Evolutionary conservation across 352 stramenopile genomes (phyloP).

Genomic region (Globisporangium nagaii): DNA sequence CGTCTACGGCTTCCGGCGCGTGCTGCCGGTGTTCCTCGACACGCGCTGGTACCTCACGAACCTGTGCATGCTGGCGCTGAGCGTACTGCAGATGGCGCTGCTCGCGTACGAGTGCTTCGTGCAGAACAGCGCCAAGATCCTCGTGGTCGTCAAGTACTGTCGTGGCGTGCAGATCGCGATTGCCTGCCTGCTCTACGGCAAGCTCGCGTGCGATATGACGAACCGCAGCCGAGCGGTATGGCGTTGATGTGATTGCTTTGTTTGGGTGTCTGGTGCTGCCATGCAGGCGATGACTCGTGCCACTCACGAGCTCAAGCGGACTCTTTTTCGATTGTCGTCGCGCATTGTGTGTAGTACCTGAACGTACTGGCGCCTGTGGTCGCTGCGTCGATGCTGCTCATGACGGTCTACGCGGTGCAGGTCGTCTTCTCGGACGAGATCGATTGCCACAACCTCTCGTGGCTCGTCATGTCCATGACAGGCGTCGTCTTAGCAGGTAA

Average conservation of each 20-base stretch:
- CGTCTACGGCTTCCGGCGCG: constrained; percentile 37
- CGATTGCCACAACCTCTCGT: constrained; percentile 66
- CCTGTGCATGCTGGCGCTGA: constrained; percentile 54
- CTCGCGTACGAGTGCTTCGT: constrained; percentile 61
- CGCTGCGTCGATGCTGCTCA: constrained; percentile 38
- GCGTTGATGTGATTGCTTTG: not conserved
- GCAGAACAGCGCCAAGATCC: constrained; percentile 47
- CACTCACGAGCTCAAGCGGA: no score
- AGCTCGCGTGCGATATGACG: constrained; percentile 56
- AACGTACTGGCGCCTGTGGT: constrained; percentile 51
- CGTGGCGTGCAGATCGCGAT: constrained; percentile 60
- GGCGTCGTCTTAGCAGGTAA: constrained; percentile 53
- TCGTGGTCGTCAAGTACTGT: constrained; percentile 71
- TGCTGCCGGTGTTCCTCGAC: constrained; percentile 51
- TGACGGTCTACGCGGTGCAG: constrained; percentile 42
- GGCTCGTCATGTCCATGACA: constrained; percentile 62
- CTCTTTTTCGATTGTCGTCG: no score
- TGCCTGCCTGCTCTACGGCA: constrained; percentile 65
- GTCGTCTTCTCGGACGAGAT: constrained; percentile 48
- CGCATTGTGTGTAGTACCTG: constrained; percentile 32
- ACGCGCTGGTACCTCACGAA: constrained; percentile 57
- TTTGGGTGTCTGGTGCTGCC: not conserved
- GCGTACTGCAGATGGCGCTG: constrained; percentile 56
- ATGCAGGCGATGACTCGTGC: no score
- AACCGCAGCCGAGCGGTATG: constrained; percentile 36